These are phyloP conservation scores for Pholiota microspora DNA, from an alignment of 768 basidiomycete genomes.

Conservation along the genomic window DNA sequence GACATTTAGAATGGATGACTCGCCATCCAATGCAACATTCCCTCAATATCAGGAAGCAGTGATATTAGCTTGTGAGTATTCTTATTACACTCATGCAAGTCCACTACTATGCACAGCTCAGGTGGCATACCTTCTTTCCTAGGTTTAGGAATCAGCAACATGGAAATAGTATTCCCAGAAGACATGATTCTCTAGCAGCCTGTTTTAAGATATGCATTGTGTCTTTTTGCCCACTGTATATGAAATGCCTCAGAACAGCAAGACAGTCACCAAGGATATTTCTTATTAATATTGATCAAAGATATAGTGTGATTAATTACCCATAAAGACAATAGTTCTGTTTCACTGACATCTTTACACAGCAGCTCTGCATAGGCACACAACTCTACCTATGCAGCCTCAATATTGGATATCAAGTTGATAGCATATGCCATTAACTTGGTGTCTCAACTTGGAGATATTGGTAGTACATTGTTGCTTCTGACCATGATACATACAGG, in stretches of 20 bases:
- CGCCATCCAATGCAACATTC: neutral
- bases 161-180: conserved; percentile 30
- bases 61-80: neutral
- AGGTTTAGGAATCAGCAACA: conserved; percentile 33
- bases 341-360: neutral
- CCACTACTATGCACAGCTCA: conserved; percentile 5
- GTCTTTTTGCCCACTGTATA: conserved; percentile 12
- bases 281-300: neutral
- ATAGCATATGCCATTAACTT: conserved; percentile 1
- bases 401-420: neutral
- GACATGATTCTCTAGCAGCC: conserved; percentile 27
- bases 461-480: neutral
- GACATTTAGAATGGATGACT: neutral
- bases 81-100: neutral
- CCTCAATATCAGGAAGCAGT: neutral
- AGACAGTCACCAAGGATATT: neutral
- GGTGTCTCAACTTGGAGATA: neutral
- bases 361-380: neutral
- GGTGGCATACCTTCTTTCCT: conserved; percentile 17
- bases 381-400: neutral
- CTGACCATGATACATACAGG: conserved; percentile 22
- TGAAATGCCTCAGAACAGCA: neutral
- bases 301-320: neutral
- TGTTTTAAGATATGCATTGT: conserved; percentile 22
- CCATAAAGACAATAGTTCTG: neutral